phyloP scores from a whole-genome alignment of 805 yeast species.

The Hanseniaspora occidentalis region DNA sequence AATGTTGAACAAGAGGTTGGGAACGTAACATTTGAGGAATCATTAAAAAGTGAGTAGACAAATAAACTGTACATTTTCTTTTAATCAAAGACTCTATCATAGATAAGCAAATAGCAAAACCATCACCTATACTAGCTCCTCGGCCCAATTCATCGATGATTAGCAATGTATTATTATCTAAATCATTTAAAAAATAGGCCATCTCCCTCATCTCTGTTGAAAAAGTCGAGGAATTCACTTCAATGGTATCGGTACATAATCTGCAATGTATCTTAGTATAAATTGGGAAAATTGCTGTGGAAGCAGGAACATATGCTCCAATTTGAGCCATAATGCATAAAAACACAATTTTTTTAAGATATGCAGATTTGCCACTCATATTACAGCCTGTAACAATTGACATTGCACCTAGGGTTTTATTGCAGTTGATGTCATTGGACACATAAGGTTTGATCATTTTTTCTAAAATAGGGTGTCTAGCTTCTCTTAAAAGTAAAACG shows the following conservation, averaged over 20 bases:
- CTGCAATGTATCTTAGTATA: conserved; percentile 28
- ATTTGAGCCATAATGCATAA: conserved; percentile 42
- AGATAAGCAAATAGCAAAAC: conserved; percentile 38
- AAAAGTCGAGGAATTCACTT: conserved; percentile 30
- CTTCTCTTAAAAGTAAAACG: conserved; percentile 19
- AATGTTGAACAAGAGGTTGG: conserved; percentile 25
- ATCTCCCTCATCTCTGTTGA: conserved; percentile 37
- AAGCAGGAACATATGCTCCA: conserved; percentile 41
- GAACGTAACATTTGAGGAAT: conserved; percentile 26
- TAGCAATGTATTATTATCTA: conserved; percentile 24
- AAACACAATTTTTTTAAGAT: conserved; percentile 39
- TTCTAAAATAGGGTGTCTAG: conserved; percentile 35
- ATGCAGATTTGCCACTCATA: conserved; percentile 53
- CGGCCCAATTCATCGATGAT: conserved; percentile 47
- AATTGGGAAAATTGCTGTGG: conserved; percentile 30
- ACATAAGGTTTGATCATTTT: conserved; percentile 18
- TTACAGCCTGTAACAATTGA: conserved; percentile 48
- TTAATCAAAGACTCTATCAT: conserved; percentile 27
- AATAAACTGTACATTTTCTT: conserved; percentile 22
- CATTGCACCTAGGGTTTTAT: conserved; percentile 26
- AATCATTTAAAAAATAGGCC: conserved; percentile 30
- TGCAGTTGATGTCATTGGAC: conserved; percentile 29
- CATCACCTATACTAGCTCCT: conserved; percentile 39
- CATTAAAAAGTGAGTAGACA: conserved; percentile 35
- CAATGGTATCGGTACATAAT: conserved; percentile 25